Percentiles rank a stretch among this genome's conserved stretches.
Evolutionary conservation across 1,284 basidiomycete genomes (phyloP).

Genomic region (Taiwanofungus camphoratus): DNA sequence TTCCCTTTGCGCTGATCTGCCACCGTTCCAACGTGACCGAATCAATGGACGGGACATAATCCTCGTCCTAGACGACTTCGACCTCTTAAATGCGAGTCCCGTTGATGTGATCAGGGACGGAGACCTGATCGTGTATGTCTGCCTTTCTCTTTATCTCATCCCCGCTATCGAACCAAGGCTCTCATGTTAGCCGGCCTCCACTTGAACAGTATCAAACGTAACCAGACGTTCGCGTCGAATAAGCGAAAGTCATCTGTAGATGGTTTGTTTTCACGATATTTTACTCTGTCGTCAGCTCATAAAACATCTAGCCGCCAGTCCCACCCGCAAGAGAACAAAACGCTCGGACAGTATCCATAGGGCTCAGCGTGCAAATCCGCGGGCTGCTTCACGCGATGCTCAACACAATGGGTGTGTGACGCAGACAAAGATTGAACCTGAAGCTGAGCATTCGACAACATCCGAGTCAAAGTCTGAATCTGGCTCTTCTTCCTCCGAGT

Average conservation of each 20-base stretch:
- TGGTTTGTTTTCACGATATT: conserved; percentile 3
- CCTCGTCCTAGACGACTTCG: conserved; percentile 40
- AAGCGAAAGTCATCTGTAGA: conserved; percentile 18
- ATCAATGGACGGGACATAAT: conserved; percentile 20
- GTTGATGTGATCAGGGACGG: conserved; percentile 39
- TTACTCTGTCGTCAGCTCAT: neutral
- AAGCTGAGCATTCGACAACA: neutral
- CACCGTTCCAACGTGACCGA: conserved; percentile 15
- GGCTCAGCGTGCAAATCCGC: neutral
- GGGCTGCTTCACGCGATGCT: no score
- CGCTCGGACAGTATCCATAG: neutral
- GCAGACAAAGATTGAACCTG: no score
- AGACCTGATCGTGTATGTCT: conserved; percentile 37
- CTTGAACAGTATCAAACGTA: conserved; percentile 18
- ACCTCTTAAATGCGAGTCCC: conserved; percentile 34
- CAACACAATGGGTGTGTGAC: no score
- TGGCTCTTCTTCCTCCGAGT: conserved; percentile 19
- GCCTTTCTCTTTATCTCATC: neutral
- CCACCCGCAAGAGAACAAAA: conserved; percentile 17
- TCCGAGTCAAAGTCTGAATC: conserved; percentile 14
- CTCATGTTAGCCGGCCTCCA: conserved; percentile 15
- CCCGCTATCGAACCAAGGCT: conserved; percentile 11
- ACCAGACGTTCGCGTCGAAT: neutral
- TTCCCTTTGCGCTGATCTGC: conserved; percentile 24
- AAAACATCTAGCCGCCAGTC: conserved; percentile 4